Evolutionary conservation across 2,329 filamentous ascomycete species (phyloP), one percentile per base, ranked within the genome.

Genomic region (Epichloe gansuensis): DNA sequence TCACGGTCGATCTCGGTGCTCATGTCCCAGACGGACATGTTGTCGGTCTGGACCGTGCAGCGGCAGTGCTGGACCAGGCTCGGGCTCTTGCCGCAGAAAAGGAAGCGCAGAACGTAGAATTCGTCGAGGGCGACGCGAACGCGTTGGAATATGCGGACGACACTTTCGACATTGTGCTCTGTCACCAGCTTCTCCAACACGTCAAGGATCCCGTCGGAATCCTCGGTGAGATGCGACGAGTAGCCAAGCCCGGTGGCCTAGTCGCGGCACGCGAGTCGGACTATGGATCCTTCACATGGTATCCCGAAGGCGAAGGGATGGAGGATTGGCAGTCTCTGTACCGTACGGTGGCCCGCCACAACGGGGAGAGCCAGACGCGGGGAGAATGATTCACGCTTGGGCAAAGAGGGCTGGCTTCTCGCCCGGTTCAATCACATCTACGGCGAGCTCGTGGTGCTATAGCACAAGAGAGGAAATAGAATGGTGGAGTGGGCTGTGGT

Each of bases 1-100:
- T 77, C 61, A 74, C 72, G 11, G 63, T 65, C 0, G 69, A 69
- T 37, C 63, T 76, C 28, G 66, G 65, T 45, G 59, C 62, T n/a
- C 59, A 65, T 44, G 69, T 67, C 1, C 61, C 63, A 5, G 49
- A 67, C 23, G 72, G 72, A 37, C 54, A 56, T 3, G 63, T 71
- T 8, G 62, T 65, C 7, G 72, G 71, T 34, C 49, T 75, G 28
- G 72, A 75, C 50, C 58, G 66, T 3, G 67, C 66, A 0, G 56
- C 53, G 3, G 56, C 56, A 0, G 66, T 69, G 12, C 53, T 72
- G 9, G 57, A 62, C 6, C 56, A 62, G 43, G 69, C 70, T 4
- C 61, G 62, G 35, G 52, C 55, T 5, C 50, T 61, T 1, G 59
- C 58, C 15, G 57, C 59, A 7, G 61, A 67, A 15, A 56, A 50